A percentile compares a stretch with the other conserved stretches of the same genome.
Evolutionary conservation across 1,284 basidiomycete species (phyloP).

Genomic region (Irpex rosettiformis): DNA sequence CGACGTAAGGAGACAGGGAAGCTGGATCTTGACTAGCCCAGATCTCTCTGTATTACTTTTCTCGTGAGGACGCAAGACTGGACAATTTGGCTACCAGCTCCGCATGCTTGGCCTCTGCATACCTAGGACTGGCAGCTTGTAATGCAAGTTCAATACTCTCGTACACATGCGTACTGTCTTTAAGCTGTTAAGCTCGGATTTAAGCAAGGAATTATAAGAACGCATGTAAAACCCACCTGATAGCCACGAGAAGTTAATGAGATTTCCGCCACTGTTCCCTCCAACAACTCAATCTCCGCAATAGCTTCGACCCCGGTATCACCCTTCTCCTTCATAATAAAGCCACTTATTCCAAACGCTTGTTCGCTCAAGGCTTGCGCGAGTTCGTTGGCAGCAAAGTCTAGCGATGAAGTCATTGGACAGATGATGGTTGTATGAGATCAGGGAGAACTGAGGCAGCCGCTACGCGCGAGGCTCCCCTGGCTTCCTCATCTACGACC

Average conservation of each 20-base stretch:
- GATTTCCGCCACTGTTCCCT: conserved; percentile 45
- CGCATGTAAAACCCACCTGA: conserved; percentile 33
- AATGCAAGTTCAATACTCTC: conserved; percentile 60
- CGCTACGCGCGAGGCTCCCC: not conserved
- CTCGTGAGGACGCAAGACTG: conserved; percentile 31
- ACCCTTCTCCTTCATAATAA: conserved; percentile 35
- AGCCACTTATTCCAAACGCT: conserved; percentile 50
- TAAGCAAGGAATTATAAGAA: not conserved
- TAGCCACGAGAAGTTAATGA: conserved; percentile 53
- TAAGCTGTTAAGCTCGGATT: conserved; percentile 14
- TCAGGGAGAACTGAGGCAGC: not conserved
- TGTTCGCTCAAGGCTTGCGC: conserved; percentile 54
- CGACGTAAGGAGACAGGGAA: conserved; percentile 29
- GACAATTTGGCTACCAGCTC: conserved; percentile 46
- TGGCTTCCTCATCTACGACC: not conserved
- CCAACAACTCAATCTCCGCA: conserved; percentile 52
- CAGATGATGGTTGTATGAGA: not conserved
- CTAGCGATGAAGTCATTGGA: not conserved
- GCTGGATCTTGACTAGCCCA: not conserved
- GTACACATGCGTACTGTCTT: conserved; percentile 28
- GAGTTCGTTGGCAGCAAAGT: conserved; percentile 37
- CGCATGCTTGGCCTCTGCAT: conserved; percentile 43
- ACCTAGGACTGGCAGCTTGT: conserved; percentile 47
- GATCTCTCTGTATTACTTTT: conserved; percentile 1
- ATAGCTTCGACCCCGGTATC: conserved; percentile 39